Evolutionary conservation across 495 filamentous ascomycete genomes (phyloP).

Genomic region (Cenococcum geophilum): DNA sequence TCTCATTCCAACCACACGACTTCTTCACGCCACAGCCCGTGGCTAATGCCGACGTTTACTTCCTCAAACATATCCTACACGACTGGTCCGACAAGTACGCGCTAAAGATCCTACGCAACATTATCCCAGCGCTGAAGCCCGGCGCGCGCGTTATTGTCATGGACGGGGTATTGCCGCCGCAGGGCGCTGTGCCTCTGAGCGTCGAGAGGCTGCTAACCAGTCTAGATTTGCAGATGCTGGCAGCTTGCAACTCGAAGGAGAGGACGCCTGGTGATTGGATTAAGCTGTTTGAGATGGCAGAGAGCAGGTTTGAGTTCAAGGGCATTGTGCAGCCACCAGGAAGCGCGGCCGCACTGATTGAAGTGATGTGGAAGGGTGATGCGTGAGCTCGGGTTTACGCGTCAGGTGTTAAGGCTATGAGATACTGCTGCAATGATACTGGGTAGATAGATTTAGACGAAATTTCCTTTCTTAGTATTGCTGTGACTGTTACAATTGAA

Average conservation of each 20-base stretch:
- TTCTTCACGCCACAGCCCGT: conserved; percentile 39
- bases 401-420: too few relatives aligned
- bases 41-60: conserved; percentile 36
- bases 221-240: conserved; percentile 15
- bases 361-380: not conserved
- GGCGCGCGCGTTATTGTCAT: conserved; percentile 29
- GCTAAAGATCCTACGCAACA: conserved; percentile 33
- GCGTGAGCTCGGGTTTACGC: too few relatives aligned
- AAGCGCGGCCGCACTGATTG: conserved; percentile 3
- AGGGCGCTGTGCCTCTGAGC: not conserved
- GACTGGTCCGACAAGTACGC: conserved; percentile 41
- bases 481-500: too few relatives aligned
- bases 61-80: conserved; percentile 41
- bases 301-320: conserved; percentile 22
- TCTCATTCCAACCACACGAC: conserved; percentile 35
- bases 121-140: conserved; percentile 36
- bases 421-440: too few relatives aligned
- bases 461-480: too few relatives aligned
- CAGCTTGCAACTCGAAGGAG: conserved; percentile 8
- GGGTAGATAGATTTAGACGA: too few relatives aligned
- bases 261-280: conserved; percentile 18
- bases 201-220: not conserved
- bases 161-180: conserved; percentile 9
- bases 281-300: conserved; percentile 14
- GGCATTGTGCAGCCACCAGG: conserved; percentile 2